Conservation (phyloP, 2,329 filamentous ascomycete genomes). For the Penicillium fuscoglaucum region DNA sequence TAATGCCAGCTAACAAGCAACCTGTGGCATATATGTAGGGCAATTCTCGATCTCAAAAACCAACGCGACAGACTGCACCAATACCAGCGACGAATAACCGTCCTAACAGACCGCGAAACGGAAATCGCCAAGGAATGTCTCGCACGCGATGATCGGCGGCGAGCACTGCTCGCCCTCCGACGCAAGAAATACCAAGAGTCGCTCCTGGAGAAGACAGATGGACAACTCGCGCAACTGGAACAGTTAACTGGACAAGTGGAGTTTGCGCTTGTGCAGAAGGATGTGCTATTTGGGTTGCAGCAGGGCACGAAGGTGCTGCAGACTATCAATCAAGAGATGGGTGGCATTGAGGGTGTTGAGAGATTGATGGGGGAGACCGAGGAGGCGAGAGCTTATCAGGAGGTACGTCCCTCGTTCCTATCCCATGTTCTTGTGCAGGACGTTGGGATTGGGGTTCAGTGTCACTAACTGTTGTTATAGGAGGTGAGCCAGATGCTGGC, state of each 20-base stretch:
- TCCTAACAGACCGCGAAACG: constrained; percentile 84
- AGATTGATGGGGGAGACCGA: constrained; percentile 91
- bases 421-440: not conserved
- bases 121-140: constrained; percentile 82
- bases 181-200: constrained; percentile 97
- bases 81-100: constrained; percentile 86
- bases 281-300: constrained; percentile 87
- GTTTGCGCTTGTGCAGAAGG: constrained; percentile 95
- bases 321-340: constrained; percentile 94
- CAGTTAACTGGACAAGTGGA: constrained; percentile 85
- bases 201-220: constrained; percentile 83
- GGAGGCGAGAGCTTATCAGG: constrained; percentile 87
- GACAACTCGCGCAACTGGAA: constrained; percentile 91
- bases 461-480: constrained; percentile 49
- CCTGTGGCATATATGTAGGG: constrained; percentile 55
- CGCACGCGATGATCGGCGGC: constrained; percentile 72
- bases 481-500: constrained; percentile 91
- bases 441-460: not conserved
- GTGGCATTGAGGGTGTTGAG: constrained; percentile 88
- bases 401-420: constrained; percentile 53
- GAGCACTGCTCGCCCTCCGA: constrained; percentile 82
- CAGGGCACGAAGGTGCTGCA: constrained; percentile 87
- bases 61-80: constrained; percentile 97
- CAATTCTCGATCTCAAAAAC: constrained; percentile 95
- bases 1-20: constrained; percentile 5